A percentile compares a stretch with the other conserved stretches of the same genome.
These are phyloP conservation scores for Puccinia coronata DNA, from an alignment of 1,284 basidiomycete species.

Conservation along the genomic window DNA sequence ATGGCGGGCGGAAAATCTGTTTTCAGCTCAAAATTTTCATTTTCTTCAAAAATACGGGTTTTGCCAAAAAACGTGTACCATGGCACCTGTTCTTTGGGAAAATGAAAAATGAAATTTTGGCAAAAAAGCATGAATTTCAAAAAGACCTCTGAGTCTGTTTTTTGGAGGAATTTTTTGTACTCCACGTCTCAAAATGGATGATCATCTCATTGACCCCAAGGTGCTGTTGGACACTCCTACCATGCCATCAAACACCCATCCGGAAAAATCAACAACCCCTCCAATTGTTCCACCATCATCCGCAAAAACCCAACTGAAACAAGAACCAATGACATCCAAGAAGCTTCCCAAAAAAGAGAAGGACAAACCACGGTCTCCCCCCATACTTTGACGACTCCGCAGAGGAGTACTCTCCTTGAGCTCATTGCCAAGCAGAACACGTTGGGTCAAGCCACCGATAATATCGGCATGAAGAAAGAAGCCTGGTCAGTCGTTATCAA, in stretches of 20 bases:
- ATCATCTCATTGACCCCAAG: too few species aligned
- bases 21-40: not conserved
- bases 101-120: not conserved
- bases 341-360: not conserved
- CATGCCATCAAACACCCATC: too few species aligned
- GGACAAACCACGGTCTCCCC: not conserved
- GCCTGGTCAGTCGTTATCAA: too few species aligned
- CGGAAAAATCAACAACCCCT: too few species aligned
- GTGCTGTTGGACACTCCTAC: too few species aligned
- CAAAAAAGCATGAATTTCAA: too few species aligned
- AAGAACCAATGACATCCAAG: not conserved
- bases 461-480: not conserved
- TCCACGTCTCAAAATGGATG: too few species aligned
- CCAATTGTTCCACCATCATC: too few species aligned
- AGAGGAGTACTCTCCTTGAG: not conserved
- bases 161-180: too few species aligned
- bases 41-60: not conserved
- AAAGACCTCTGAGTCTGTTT: too few species aligned
- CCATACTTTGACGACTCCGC: not conserved
- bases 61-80: not conserved
- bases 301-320: not conserved
- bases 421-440: not conserved
- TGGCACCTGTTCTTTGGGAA: not conserved
- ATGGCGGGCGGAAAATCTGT: not conserved
- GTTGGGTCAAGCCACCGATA: not conserved